phyloP scores from a whole-genome alignment of 148 eudicot genomes.

The Silene conica region DNA sequence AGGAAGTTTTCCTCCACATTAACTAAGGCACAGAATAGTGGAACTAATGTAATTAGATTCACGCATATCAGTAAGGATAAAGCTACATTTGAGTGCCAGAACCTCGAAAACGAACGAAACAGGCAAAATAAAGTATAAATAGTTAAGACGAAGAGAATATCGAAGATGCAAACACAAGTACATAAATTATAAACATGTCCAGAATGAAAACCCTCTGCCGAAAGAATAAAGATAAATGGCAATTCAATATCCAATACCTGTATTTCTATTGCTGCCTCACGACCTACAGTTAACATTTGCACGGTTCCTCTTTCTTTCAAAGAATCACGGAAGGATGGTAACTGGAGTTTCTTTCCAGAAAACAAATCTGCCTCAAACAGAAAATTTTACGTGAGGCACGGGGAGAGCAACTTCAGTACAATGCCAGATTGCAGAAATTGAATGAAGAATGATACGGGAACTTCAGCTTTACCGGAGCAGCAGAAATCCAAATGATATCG shows the following conservation, averaged over 20 bases:
- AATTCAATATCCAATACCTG: conserved; percentile 45
- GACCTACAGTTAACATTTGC: conserved; percentile 88
- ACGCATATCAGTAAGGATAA: too few species aligned
- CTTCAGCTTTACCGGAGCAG: conserved; percentile 99
- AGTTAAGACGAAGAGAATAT: neutral
- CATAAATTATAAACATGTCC: neutral
- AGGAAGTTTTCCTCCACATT: neutral
- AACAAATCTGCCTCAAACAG: conserved; percentile 92
- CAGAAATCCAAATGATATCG: conserved; percentile 81
- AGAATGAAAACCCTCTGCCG: neutral
- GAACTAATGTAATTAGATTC: neutral
- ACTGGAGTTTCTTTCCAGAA: conserved; percentile 65
- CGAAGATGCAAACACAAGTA: neutral
- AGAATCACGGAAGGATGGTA: conserved; percentile 89
- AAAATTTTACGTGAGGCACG: conserved; percentile 57
- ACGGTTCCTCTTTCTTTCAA: conserved; percentile 85
- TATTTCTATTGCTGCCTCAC: conserved; percentile 96
- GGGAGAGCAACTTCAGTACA: conserved; percentile 58
- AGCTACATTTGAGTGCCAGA: neutral
- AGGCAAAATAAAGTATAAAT: neutral
- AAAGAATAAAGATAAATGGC: neutral
- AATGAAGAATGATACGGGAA: conserved; percentile 64
- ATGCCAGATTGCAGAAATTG: conserved; percentile 56
- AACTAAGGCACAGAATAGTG: neutral
- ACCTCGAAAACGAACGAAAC: neutral